These are phyloP conservation scores for Phialemonium atrogriseum DNA, from an alignment of 2,329 filamentous ascomycete species.

Conservation along the genomic window DNA sequence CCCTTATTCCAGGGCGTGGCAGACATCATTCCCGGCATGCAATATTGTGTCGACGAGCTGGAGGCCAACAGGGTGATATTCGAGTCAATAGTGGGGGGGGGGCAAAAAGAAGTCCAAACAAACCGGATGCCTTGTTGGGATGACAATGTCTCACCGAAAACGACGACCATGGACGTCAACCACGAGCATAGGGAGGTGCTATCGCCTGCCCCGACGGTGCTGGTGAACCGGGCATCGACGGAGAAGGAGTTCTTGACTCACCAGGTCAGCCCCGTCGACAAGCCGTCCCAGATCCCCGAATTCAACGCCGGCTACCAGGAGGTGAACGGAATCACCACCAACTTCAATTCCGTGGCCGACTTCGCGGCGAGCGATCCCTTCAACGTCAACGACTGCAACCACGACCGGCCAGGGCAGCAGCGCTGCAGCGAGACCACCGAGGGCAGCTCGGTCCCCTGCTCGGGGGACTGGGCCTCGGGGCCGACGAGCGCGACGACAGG, in stretches of 20 bases:
- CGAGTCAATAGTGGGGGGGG: constrained; percentile 56
- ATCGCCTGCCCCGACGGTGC: constrained; percentile 4
- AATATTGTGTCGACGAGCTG: constrained; percentile 77
- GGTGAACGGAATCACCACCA: constrained; percentile 33
- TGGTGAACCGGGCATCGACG: constrained; percentile 14
- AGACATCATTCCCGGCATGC: constrained; percentile 77
- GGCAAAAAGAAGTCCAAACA: constrained; percentile 44
- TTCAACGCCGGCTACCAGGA: constrained; percentile 28
- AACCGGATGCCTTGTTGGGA: constrained; percentile 28
- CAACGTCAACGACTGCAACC: constrained; percentile 29
- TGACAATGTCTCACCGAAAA: constrained; percentile 32
- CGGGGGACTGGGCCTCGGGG: constrained; percentile 54
- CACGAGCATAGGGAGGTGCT: constrained; percentile 8
- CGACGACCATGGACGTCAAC: constrained; percentile 29
- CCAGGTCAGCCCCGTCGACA: constrained; percentile 19
- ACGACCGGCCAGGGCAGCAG: constrained; percentile 34
- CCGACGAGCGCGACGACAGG: constrained; percentile 55
- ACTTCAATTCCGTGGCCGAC: constrained; percentile 38
- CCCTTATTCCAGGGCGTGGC: constrained; percentile 85
- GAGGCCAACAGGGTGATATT: constrained; percentile 68
- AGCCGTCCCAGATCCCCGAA: constrained; percentile 22
- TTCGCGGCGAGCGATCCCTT: constrained; percentile 43
- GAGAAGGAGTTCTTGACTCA: constrained; percentile 17
- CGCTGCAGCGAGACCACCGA: constrained; percentile 56
- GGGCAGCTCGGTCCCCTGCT: constrained; percentile 45